A percentile compares a stretch with the other conserved stretches of the same genome.
Conservation (phyloP, 2,329 filamentous ascomycete species). For the Cladosporium colombiae region DNA sequence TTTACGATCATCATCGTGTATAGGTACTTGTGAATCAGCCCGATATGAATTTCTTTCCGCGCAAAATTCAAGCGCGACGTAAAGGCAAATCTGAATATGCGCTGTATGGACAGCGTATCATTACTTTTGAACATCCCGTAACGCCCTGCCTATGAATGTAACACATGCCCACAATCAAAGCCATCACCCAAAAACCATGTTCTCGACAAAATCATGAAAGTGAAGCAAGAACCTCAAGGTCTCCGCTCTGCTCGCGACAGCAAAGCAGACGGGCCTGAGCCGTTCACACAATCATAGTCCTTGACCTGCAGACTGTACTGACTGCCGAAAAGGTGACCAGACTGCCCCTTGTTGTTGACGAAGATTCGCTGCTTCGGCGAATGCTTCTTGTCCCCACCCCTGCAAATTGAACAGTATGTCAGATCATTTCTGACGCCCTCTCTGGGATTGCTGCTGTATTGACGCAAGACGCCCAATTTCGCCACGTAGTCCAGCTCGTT, state of each 20-base stretch:
- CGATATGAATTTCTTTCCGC: not conserved
- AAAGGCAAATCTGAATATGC: not conserved
- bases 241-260: constrained; percentile 1
- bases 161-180: not conserved
- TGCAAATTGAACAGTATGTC: constrained; percentile 2
- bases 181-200: not conserved
- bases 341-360: constrained; percentile 10
- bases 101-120: not conserved
- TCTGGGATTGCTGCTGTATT: not conserved
- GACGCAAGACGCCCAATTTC: constrained; percentile 8
- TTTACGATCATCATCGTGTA: not conserved
- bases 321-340: constrained; percentile 15
- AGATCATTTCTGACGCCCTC: not conserved
- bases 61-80: not conserved
- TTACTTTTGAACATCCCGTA: not conserved
- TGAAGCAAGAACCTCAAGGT: not conserved
- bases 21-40: too few species aligned
- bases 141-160: not conserved
- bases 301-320: constrained; percentile 14
- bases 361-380: constrained; percentile 3
- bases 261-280: not conserved
- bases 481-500: constrained; percentile 18
- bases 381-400: not conserved
- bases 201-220: not conserved
- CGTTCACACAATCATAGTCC: constrained; percentile 14